Conservation (phyloP, 768 basidiomycete genomes). For the Termitomyces sp. region DNA sequence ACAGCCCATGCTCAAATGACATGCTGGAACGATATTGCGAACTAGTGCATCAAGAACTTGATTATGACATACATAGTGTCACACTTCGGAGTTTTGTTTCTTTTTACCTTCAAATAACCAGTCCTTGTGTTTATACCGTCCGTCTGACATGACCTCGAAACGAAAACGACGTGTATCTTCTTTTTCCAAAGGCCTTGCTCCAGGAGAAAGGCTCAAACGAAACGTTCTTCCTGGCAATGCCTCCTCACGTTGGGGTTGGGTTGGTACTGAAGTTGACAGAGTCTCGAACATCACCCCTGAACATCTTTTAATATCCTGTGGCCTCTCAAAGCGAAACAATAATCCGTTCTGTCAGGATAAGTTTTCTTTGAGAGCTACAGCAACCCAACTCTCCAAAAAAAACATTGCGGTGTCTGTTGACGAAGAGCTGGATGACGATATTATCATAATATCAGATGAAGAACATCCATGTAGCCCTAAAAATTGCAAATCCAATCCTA, state of each 20-base stretch:
- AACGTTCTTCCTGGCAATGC: constrained; percentile 39
- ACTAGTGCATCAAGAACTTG: neutral
- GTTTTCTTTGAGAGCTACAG: constrained; percentile 23
- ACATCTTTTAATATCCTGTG: constrained; percentile 64
- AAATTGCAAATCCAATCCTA: constrained; percentile 68
- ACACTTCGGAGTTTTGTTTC: neutral
- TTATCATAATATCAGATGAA: constrained; percentile 68
- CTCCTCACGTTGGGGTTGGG: constrained; percentile 74
- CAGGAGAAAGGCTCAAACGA: constrained; percentile 61
- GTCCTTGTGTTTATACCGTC: neutral
- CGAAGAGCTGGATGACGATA: constrained; percentile 51
- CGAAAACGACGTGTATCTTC: constrained; percentile 50
- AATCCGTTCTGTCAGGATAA: constrained; percentile 56
- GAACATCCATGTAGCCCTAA: constrained; percentile 49
- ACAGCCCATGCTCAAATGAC: neutral
- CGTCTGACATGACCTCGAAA: constrained; percentile 44
- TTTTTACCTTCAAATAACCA: neutral
- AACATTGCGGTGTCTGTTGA: constrained; percentile 14
- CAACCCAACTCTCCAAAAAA: constrained; percentile 3
- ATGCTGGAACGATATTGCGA: neutral
- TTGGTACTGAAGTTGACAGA: constrained; percentile 55
- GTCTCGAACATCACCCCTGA: constrained; percentile 57
- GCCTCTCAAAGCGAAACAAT: constrained; percentile 47
- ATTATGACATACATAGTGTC: constrained; percentile 4
- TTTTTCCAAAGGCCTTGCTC: constrained; percentile 42